These are phyloP conservation scores for Xanthoparmelia taractica DNA, from an alignment of 495 filamentous ascomycete species.

Conservation along the genomic window DNA sequence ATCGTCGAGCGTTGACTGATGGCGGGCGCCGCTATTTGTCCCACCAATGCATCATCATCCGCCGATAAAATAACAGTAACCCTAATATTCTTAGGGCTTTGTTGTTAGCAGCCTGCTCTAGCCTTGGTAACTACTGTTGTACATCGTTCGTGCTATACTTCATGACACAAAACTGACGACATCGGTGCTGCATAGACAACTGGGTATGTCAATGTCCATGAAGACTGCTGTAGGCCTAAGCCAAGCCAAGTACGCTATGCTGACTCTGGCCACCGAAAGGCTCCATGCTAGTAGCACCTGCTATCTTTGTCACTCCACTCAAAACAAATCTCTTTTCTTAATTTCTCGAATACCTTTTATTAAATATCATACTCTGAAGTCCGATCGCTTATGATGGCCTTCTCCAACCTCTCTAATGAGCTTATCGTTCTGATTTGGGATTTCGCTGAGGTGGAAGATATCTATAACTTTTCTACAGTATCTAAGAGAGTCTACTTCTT, in stretches of 20 bases:
- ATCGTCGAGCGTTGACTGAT: neutral
- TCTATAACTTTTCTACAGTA: neutral
- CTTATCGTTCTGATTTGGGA: conserved; percentile 3
- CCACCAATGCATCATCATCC: neutral
- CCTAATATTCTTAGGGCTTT: neutral
- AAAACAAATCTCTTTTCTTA: no score
- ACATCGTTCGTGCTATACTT: no score
- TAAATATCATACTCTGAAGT: neutral
- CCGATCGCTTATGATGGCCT: neutral
- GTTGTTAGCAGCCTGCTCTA: neutral
- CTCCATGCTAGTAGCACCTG: no score
- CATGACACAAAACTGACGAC: no score
- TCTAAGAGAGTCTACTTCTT: neutral
- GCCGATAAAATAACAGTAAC: neutral
- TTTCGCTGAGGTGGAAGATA: neutral
- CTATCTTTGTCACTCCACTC: no score
- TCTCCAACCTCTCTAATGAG: neutral
- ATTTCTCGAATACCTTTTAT: no score
- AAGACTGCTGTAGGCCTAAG: no score
- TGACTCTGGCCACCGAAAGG: no score
- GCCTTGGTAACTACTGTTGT: neutral
- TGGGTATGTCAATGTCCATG: no score
- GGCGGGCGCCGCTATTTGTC: neutral
- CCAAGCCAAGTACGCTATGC: no score
- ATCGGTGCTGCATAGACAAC: no score